Percentiles rank a stretch among this genome's conserved stretches.
Evolutionary conservation across 2,329 filamentous ascomycete genomes (phyloP).

Genomic region (Aspergillus cejpii): DNA sequence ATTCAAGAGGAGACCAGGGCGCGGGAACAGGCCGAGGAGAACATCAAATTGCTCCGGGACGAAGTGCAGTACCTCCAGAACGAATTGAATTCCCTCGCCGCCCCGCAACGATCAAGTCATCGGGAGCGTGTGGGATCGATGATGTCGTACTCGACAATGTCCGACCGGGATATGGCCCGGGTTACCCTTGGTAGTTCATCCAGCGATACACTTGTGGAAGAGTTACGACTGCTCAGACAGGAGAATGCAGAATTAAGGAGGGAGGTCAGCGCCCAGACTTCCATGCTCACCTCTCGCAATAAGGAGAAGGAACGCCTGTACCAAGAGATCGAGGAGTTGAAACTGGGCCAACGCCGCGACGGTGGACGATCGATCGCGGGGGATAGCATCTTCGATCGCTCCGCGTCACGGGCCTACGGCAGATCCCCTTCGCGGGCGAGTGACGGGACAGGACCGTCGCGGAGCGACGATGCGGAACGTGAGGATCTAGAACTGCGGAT

Average conservation of each 20-base stretch:
- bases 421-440: conserved; percentile 70
- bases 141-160: conserved; percentile 34
- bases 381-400: conserved; percentile 91
- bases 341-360: conserved; percentile 73
- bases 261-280: conserved; percentile 91
- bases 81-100: conserved; percentile 30
- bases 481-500: conserved; percentile 82
- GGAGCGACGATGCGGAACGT: conserved; percentile 65
- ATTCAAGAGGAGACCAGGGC: conserved; percentile 85
- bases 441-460: conserved; percentile 58
- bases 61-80: conserved; percentile 66
- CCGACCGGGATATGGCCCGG: conserved; percentile 33
- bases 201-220: conserved; percentile 69
- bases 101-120: conserved; percentile 27
- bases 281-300: conserved; percentile 93
- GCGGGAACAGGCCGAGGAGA: conserved; percentile 83
- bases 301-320: conserved; percentile 91
- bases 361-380: conserved; percentile 56
- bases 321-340: conserved; percentile 94
- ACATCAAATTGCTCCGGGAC: conserved; percentile 74
- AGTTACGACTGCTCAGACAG: conserved; percentile 74
- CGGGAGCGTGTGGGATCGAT: conserved; percentile 33
- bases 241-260: conserved; percentile 89
- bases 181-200: conserved; percentile 51
- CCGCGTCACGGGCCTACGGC: conserved; percentile 73